These are phyloP conservation scores for Aspergillus aculeatus DNA, from an alignment of 2,329 filamentous ascomycete genomes.

Conservation along the genomic window DNA sequence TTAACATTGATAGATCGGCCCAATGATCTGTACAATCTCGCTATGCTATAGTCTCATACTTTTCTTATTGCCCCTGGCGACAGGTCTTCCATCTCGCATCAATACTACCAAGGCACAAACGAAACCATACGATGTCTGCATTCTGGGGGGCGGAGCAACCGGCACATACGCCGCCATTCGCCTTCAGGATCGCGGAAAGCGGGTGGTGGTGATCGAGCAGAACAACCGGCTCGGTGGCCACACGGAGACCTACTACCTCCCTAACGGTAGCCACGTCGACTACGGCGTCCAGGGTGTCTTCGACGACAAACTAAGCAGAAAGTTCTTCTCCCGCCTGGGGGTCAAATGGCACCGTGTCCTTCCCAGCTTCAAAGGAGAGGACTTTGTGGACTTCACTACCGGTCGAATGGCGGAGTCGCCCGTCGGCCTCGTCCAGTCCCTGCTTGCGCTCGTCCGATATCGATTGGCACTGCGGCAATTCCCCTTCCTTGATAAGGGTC, in stretches of 20 bases:
- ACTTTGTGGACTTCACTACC: constrained; percentile 31
- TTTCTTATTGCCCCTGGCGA: not conserved
- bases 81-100: not conserved
- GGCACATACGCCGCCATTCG: constrained; percentile 37
- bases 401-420: constrained; percentile 15
- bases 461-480: constrained; percentile 14
- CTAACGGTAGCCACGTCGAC: constrained; percentile 30
- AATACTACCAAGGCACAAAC: constrained; percentile 7
- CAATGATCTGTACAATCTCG: not conserved
- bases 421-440: not conserved
- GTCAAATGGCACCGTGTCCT: constrained; percentile 20
- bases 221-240: constrained; percentile 37
- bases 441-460: constrained; percentile 7
- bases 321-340: constrained; percentile 31
- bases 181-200: constrained; percentile 31
- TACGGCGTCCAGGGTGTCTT: constrained; percentile 35
- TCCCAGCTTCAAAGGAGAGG: constrained; percentile 16
- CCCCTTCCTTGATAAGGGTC: constrained; percentile 7
- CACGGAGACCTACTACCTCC: constrained; percentile 32
- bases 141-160: constrained; percentile 38
- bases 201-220: constrained; percentile 38
- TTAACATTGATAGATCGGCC: no score
- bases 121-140: constrained; percentile 30
- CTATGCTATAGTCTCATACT: not conserved
- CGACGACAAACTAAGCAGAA: constrained; percentile 30